These are phyloP conservation scores for Mariannaea sp. DNA, from an alignment of 2,329 filamentous ascomycete species.

Conservation along the genomic window DNA sequence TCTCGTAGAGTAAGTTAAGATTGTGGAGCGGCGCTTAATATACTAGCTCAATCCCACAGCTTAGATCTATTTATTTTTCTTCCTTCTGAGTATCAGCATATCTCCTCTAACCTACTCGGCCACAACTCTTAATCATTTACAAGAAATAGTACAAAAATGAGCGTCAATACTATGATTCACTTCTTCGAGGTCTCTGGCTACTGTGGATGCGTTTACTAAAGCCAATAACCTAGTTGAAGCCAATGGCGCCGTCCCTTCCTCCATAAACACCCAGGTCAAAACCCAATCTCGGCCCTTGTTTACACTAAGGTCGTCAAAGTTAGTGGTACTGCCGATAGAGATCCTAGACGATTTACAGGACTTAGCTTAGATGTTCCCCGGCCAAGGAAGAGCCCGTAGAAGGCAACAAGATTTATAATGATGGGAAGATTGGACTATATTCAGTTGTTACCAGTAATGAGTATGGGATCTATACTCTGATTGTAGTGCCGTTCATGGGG, in stretches of 20 bases:
- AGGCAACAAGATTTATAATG: not conserved
- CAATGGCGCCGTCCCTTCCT: constrained; percentile 4
- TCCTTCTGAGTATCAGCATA: not conserved
- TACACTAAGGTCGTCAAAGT: constrained; percentile 8
- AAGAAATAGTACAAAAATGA: constrained; percentile 1
- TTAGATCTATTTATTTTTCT: not conserved
- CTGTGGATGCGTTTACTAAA: constrained; percentile 6
- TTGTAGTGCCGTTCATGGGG: too few relatives aligned
- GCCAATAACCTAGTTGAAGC: constrained; percentile 12
- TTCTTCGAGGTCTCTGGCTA: constrained; percentile 15
- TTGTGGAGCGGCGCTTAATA: not conserved
- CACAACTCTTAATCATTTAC: not conserved
- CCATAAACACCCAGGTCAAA: constrained; percentile 8
- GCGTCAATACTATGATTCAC: constrained; percentile 12
- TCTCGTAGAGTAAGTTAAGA: too few relatives aligned
- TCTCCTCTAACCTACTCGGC: not conserved
- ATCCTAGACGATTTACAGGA: not conserved
- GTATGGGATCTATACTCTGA: not conserved
- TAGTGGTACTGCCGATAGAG: constrained; percentile 3
- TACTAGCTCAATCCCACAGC: not conserved
- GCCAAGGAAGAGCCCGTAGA: not conserved
- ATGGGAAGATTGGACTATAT: constrained; percentile 1
- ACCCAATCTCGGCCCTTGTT: constrained; percentile 7
- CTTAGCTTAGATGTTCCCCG: not conserved
- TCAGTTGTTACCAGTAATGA: not conserved